Base-by-base conservation (phyloP, 2,329 filamentous ascomycete species). In the Penicillium sclerotiorum region DNA sequence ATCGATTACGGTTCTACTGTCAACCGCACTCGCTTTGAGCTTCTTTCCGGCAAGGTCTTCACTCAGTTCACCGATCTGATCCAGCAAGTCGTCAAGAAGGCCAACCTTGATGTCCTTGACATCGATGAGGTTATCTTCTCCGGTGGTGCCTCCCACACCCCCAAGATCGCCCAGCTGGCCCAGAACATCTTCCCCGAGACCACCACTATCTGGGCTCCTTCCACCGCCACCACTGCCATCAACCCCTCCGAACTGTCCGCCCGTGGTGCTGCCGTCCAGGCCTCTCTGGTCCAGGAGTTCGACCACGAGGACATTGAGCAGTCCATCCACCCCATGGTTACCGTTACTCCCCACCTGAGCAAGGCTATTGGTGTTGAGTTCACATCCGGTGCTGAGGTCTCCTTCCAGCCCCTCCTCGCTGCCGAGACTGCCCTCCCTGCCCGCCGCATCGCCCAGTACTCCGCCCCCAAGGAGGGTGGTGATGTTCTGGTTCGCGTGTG, bases 121-220 rank as follows among this genome's bases (percentile, higher is more conserved):
- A 84, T 99, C 50, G 89, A 96, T 68, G 91, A 96, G 79, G 89
- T 97, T 60, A 90, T 99, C 70, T 85, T 97, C 62, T 88, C 89
- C 40, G 94, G 94, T 60, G 94, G 94, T 64, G 89, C 89, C 57
- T 88, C 92, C 4, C 92, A 99, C 80, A 96, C 90, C 1, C 94
- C 94, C 56, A 91, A 93, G 76, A 89, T 97, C 61, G 93, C 94
- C 57, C 80, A 83, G 64, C 90, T 94, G 73, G 77, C 96, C 61
- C 78, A 82, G 67, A 78, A 78, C 60, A 82, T 93, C 71, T 99
- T 99, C 85, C 86, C 90, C 48, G 83, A 87, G 66, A 82, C 80
- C 49, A 95, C 92, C 53, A 76, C 76, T 39, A 83, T 99, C 63
- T 81, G 93, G 57, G 89, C 94, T 1, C 94, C 93, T 37, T 86